Percentiles rank a stretch among this genome's conserved stretches.
These are phyloP conservation scores for Candida glucosophila DNA, from an alignment of 1,139 yeast genomes.

Conservation along the genomic window DNA sequence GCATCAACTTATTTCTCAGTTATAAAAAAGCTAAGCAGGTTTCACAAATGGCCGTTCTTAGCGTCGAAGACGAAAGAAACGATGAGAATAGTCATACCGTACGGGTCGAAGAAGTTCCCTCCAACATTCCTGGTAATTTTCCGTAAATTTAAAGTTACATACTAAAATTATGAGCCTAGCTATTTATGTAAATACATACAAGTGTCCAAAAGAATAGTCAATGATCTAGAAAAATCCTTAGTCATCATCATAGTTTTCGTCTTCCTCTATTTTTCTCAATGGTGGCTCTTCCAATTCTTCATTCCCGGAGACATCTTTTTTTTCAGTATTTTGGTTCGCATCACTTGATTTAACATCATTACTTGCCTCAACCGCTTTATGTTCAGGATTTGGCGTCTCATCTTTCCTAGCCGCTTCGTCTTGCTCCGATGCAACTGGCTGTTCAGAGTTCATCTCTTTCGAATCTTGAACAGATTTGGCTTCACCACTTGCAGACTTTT, in stretches of 20 bases:
- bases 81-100: too few species aligned
- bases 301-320: slow-evolving; percentile 34
- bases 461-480: slow-evolving; percentile 3
- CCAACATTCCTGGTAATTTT: too few species aligned
- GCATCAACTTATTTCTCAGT: slow-evolving; percentile 21
- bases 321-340: slow-evolving; percentile 18
- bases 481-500: slow-evolving; percentile 6
- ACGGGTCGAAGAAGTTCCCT: too few species aligned
- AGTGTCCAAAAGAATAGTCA: neutral
- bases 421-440: slow-evolving; percentile 4
- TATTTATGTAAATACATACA: too few species aligned
- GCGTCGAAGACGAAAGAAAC: too few species aligned
- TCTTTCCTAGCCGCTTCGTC: slow-evolving; percentile 5
- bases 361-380: too few species aligned
- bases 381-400: too few species aligned
- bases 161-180: too few species aligned
- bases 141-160: too few species aligned
- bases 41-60: slow-evolving; percentile 11
- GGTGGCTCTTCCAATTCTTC: slow-evolving; percentile 46
- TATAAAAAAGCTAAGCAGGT: slow-evolving; percentile 18
- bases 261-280: slow-evolving; percentile 72
- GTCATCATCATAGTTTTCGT: slow-evolving; percentile 76
- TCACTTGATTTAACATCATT: slow-evolving; percentile 1
- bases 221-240: slow-evolving; percentile 9
- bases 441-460: slow-evolving; percentile 4